Base-by-base conservation (phyloP, 495 filamentous ascomycete genomes). In the Penicillium soppii region DNA sequence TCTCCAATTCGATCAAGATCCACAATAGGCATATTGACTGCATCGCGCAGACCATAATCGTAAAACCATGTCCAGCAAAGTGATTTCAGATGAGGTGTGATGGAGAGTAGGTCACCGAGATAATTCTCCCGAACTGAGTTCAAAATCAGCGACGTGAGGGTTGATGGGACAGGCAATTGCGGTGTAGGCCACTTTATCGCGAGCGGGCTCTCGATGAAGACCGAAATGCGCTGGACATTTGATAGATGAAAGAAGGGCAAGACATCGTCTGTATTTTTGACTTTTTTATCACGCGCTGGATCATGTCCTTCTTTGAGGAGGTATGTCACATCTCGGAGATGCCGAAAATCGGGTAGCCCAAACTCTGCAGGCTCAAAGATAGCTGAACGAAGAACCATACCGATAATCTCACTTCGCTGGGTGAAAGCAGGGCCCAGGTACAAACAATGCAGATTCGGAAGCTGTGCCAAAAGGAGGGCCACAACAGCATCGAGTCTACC, bases 191-290 rank as follows among this genome's bases (percentile, higher is more conserved):
- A 62, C 30, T 41, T 16, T 10, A 46, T 57, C 19, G 25, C 27
- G 23, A n/a, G 16, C 12, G 54, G 54, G 32, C 52, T 62, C 15
- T 62, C 47, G 27, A 62, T 50, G 25, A 47, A 49, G 43, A 47
- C 41, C n/a, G 43, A 51, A 16, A 62, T 13, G 22, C 25, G 43
- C 44, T 48, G 30, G 33, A 62, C 9, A 30, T 41, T 47, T 12
- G 55, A 55, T 29, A 62, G 45, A 43, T 63, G 59, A 30, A 63
- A 50, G 22, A 58, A 44, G 13, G 56, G 49, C 10, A 63, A 29
- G 47, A 54, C 15, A 32, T 54, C 54, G 15, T 30, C 52, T 0
- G 56, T 63, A 27, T 58, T 57, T 38, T 46, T 59, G 43, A 43
- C 41, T 7, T 47, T 37, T 27, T 20, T 49, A 6, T 43, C 43